Conservation (phyloP, 2,329 filamentous ascomycete species). For the Apiospora phragmitis region DNA sequence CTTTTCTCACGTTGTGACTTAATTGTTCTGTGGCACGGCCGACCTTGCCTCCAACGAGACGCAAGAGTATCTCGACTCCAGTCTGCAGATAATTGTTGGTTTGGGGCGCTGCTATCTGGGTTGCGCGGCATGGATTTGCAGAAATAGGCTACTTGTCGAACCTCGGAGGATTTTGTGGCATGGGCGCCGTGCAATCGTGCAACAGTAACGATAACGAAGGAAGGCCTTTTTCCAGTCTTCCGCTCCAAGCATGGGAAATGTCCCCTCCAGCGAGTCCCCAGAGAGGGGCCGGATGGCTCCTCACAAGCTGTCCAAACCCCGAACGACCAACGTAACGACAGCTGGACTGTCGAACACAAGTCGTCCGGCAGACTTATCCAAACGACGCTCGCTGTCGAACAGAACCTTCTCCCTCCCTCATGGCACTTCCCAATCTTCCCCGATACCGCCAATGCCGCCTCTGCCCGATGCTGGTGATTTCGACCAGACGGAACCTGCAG, state of each 20-base stretch:
- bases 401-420: constrained; percentile 28
- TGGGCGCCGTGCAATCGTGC: not conserved
- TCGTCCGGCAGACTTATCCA: constrained; percentile 31
- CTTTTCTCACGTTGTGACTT: not conserved
- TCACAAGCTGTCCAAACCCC: constrained; percentile 55
- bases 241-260: constrained; percentile 47
- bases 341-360: constrained; percentile 42
- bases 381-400: constrained; percentile 29
- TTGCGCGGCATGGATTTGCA: constrained; percentile 6
- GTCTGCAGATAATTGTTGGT: not conserved
- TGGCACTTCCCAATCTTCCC: constrained; percentile 22
- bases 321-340: constrained; percentile 41
- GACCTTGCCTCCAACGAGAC: not conserved
- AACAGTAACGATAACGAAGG: constrained; percentile 5
- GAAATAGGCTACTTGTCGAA: constrained; percentile 1
- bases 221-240: not conserved
- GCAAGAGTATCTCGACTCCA: not conserved
- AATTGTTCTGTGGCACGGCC: not conserved
- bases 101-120: not conserved
- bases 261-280: constrained; percentile 46
- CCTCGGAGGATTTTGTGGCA: constrained; percentile 1
- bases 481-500: constrained; percentile 7
- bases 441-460: constrained; percentile 21
- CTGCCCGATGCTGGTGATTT: constrained; percentile 16
- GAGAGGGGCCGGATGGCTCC: constrained; percentile 35